phyloP scores from a whole-genome alignment of 2,329 filamentous ascomycete genomes.

The Pezicula radicicola region DNA sequence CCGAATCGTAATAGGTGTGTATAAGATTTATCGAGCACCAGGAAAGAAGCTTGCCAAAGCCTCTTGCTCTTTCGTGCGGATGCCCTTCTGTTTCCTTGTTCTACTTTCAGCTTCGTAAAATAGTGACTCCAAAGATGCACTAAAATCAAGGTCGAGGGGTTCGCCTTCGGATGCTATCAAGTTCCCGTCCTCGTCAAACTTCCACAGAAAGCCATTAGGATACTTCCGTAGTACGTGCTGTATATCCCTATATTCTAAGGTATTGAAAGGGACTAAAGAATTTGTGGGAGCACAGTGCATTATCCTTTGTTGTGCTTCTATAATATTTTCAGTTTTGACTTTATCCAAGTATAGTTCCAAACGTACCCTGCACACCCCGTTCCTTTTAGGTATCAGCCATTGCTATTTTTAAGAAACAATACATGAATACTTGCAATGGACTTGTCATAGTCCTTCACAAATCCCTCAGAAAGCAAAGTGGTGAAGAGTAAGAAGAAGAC shows the following conservation, averaged over 20 bases:
- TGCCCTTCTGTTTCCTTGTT: not conserved
- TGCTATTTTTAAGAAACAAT: too few relatives aligned
- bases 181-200: constrained; percentile 2
- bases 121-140: not conserved
- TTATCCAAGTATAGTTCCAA: not conserved
- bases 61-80: not conserved
- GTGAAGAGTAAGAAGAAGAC: too few relatives aligned
- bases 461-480: too few relatives aligned
- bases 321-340: not conserved
- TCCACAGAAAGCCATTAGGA: constrained; percentile 4
- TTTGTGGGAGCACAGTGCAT: constrained; percentile 6
- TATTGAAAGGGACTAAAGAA: not conserved
- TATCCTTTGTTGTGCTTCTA: constrained; percentile 4
- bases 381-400: too few relatives aligned
- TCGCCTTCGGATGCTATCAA: not conserved
- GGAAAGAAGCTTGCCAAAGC: constrained; percentile 15
- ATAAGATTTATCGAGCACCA: constrained; percentile 31
- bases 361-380: constrained; percentile 5
- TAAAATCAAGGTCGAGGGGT: not conserved
- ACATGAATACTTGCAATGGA: too few relatives aligned
- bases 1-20: constrained; percentile 37
- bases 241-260: not conserved
- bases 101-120: not conserved
- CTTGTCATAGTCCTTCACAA: too few relatives aligned
- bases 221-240: constrained; percentile 1